Evolutionary conservation across 768 basidiomycete genomes (phyloP).

Genomic region (Chalciporus pseudorubinellus): DNA sequence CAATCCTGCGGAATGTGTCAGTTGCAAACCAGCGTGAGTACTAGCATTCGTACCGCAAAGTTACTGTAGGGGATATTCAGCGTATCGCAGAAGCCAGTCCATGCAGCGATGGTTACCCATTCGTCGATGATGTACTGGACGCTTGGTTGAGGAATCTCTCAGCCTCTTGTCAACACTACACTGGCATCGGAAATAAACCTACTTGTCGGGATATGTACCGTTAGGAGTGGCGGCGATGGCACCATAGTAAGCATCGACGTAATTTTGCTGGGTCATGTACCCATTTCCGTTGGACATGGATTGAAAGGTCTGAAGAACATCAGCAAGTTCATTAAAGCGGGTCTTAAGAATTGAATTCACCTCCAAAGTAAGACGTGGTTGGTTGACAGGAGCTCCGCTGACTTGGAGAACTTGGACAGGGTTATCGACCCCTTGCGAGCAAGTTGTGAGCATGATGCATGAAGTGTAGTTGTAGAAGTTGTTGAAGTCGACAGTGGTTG

Average conservation of each 20-base stretch:
- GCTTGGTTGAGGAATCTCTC: not conserved
- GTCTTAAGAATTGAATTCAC: not conserved
- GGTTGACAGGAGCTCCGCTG: slow-evolving; percentile 13
- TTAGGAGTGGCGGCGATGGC: slow-evolving; percentile 18
- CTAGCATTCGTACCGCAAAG: slow-evolving; percentile 10
- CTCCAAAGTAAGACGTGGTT: slow-evolving; percentile 15
- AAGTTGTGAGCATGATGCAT: not conserved
- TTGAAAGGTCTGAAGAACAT: slow-evolving; percentile 11
- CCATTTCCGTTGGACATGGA: slow-evolving; percentile 19
- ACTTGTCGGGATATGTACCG: slow-evolving; percentile 19
- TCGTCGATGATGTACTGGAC: slow-evolving; percentile 4
- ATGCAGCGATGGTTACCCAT: slow-evolving; percentile 22
- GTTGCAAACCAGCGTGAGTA: not conserved
- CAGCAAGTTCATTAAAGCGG: not conserved
- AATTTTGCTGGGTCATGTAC: slow-evolving; percentile 22
- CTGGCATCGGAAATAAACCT: not conserved
- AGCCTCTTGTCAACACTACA: no score
- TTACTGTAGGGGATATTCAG: slow-evolving; percentile 21
- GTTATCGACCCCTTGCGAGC: not conserved
- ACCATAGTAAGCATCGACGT: slow-evolving; percentile 22
- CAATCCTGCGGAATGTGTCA: slow-evolving; percentile 17
- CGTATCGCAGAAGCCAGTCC: slow-evolving; percentile 22
- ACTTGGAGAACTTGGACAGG: slow-evolving; percentile 8
- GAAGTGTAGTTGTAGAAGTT: slow-evolving; percentile 18
- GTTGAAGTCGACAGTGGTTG: slow-evolving; percentile 7